These are phyloP conservation scores for Fusarium coffeatum DNA, from an alignment of 2,329 filamentous ascomycete species.

Conservation along the genomic window DNA sequence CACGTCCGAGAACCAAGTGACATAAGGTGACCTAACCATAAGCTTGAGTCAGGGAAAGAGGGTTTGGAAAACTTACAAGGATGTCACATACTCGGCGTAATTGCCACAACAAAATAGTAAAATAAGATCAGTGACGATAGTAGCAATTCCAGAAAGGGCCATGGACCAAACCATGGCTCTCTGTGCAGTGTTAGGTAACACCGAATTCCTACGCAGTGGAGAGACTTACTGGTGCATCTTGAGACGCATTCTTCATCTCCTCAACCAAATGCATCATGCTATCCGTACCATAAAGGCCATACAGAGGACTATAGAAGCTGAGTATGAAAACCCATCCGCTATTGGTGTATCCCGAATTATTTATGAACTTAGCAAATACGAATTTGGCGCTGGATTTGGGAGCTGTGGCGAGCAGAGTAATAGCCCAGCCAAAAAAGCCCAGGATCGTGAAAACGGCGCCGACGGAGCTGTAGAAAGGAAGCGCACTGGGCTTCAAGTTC, in stretches of 20 bases:
- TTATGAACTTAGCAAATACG: slow-evolving; percentile 17
- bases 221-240: slow-evolving; percentile 8
- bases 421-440: slow-evolving; percentile 23
- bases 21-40: neutral
- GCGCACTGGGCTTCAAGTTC: slow-evolving; percentile 17
- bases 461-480: slow-evolving; percentile 17
- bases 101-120: slow-evolving; percentile 16
- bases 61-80: neutral
- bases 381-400: slow-evolving; percentile 9
- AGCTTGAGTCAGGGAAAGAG: neutral
- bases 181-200: neutral
- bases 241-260: slow-evolving; percentile 24
- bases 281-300: slow-evolving; percentile 22
- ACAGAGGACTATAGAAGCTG: slow-evolving; percentile 8
- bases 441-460: slow-evolving; percentile 19
- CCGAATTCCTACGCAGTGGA: no score
- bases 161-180: slow-evolving; percentile 29
- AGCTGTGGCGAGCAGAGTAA: slow-evolving; percentile 1
- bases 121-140: slow-evolving; percentile 8
- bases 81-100: neutral
- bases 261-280: slow-evolving; percentile 29
- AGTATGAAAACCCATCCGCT: slow-evolving; percentile 23
- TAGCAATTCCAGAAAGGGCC: slow-evolving; percentile 14
- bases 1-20: slow-evolving; percentile 22
- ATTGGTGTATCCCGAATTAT: slow-evolving; percentile 18